These are phyloP conservation scores for Cercospora canescens DNA, from an alignment of 2,329 filamentous ascomycete species.

Conservation along the genomic window DNA sequence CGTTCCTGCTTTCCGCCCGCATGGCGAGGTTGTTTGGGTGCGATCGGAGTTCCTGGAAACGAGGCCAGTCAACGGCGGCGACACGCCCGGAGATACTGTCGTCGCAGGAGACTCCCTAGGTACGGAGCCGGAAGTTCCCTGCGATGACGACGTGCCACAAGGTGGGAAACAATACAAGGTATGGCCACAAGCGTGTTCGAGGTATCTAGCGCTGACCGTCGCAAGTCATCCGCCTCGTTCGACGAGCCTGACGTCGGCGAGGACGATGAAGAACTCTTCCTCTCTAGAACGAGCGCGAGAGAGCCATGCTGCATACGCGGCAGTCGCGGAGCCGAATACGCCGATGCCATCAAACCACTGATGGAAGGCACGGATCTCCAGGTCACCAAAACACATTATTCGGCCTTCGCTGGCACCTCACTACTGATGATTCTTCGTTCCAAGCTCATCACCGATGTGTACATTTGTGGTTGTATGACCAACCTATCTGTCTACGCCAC, in stretches of 20 bases:
- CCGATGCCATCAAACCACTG: conserved; percentile 49
- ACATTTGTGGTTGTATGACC: conserved; percentile 80
- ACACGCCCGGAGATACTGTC: conserved; percentile 28
- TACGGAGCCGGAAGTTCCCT: conserved; percentile 1
- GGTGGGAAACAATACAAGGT: conserved; percentile 17
- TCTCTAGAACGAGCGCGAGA: conserved; percentile 40
- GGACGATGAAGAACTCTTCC: conserved; percentile 49
- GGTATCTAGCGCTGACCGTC: conserved; percentile 7
- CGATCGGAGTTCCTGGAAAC: conserved; percentile 64
- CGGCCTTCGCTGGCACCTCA: conserved; percentile 74
- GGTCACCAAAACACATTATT: conserved; percentile 77
- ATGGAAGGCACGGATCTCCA: conserved; percentile 55
- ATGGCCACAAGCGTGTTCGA: neutral
- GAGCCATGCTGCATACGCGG: conserved; percentile 45
- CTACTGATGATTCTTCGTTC: conserved; percentile 77
- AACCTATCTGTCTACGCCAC: conserved; percentile 92
- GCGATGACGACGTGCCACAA: neutral
- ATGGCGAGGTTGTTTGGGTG: conserved; percentile 80
- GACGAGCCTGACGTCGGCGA: conserved; percentile 22
- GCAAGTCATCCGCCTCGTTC: conserved; percentile 10
- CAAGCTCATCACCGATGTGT: conserved; percentile 86
- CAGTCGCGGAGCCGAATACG: conserved; percentile 52
- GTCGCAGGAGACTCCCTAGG: conserved; percentile 24
- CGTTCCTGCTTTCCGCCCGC: conserved; percentile 69
- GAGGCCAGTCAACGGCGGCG: conserved; percentile 21